A percentile compares a stretch with the other conserved stretches of the same genome.
phyloP scores from a whole-genome alignment of 768 basidiomycete genomes.

The Pholiota molesta region DNA sequence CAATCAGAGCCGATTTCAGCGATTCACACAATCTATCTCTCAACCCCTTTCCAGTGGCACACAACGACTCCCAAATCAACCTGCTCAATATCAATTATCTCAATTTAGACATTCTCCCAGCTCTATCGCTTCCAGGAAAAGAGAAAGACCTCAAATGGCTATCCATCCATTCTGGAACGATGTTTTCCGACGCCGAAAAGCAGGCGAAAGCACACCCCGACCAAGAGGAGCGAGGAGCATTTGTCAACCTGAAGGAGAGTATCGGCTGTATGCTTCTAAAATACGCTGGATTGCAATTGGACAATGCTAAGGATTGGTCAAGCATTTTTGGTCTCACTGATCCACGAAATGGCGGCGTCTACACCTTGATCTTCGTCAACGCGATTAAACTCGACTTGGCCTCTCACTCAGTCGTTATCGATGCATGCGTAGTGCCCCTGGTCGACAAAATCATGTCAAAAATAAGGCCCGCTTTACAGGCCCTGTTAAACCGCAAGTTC shows the following conservation, averaged over 20 bases:
- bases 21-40: conserved; percentile 18
- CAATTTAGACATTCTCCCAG: conserved; percentile 19
- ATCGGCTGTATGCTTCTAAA: conserved; percentile 21
- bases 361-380: conserved; percentile 51
- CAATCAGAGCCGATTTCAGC: conserved; percentile 20
- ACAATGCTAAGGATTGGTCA: conserved; percentile 2
- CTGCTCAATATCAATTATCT: conserved; percentile 36
- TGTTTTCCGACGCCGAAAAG: conserved; percentile 24
- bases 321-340: conserved; percentile 27
- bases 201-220: conserved; percentile 3
- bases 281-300: conserved; percentile 10
- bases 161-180: conserved; percentile 21
- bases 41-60: conserved; percentile 33
- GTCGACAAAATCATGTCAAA: conserved; percentile 20
- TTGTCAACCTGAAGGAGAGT: conserved; percentile 28
- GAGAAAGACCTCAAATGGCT: conserved; percentile 25
- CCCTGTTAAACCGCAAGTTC: conserved; percentile 8
- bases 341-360: conserved; percentile 17
- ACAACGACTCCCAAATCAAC: conserved; percentile 6
- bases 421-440: conserved; percentile 49
- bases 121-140: conserved; percentile 15
- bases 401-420: conserved; percentile 51
- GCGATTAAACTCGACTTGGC: conserved; percentile 48
- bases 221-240: conserved; percentile 8
- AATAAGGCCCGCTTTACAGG: conserved; percentile 18